Conservation (phyloP, 2,329 filamentous ascomycete species). For the Aspergillus fructus region DNA sequence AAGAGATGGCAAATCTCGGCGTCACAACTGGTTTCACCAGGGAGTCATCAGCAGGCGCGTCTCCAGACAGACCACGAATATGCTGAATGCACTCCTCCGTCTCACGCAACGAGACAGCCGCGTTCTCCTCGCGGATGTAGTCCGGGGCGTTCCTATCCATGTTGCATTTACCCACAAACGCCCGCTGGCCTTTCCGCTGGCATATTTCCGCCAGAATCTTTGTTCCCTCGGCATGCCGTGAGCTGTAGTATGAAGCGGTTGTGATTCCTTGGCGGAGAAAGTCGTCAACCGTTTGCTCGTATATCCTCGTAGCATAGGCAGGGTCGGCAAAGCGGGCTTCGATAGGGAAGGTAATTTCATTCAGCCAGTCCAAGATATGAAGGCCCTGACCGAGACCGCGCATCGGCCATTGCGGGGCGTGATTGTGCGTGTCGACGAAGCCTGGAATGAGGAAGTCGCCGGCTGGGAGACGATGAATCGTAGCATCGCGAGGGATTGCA, state of each 20-base stretch:
- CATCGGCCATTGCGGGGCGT: slow-evolving; percentile 59
- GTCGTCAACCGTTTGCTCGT: slow-evolving; percentile 54
- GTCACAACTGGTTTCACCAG: slow-evolving; percentile 56
- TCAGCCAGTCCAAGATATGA: slow-evolving; percentile 59
- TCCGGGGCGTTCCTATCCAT: slow-evolving; percentile 47
- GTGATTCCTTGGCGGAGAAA: slow-evolving; percentile 56
- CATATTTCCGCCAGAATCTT: slow-evolving; percentile 36
- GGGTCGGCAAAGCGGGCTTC: slow-evolving; percentile 61
- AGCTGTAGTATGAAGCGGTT: slow-evolving; percentile 38
- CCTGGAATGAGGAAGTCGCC: slow-evolving; percentile 35
- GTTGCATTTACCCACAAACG: slow-evolving; percentile 37
- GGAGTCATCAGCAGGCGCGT: slow-evolving; percentile 24
- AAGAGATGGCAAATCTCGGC: slow-evolving; percentile 63
- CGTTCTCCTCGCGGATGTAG: slow-evolving; percentile 52
- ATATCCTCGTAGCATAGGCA: slow-evolving; percentile 53
- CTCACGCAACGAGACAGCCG: slow-evolving; percentile 49
- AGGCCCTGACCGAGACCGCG: slow-evolving; percentile 45
- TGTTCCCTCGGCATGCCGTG: slow-evolving; percentile 30
- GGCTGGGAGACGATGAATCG: slow-evolving; percentile 27
- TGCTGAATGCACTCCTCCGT: slow-evolving; percentile 53
- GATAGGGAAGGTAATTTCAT: slow-evolving; percentile 63
- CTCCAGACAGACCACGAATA: slow-evolving; percentile 46
- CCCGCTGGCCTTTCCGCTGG: slow-evolving; percentile 32
- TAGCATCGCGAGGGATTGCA: slow-evolving; percentile 26
- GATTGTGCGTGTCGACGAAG: slow-evolving; percentile 65